Conservation (phyloP, 768 basidiomycete genomes). For the Lactarius vividus region DNA sequence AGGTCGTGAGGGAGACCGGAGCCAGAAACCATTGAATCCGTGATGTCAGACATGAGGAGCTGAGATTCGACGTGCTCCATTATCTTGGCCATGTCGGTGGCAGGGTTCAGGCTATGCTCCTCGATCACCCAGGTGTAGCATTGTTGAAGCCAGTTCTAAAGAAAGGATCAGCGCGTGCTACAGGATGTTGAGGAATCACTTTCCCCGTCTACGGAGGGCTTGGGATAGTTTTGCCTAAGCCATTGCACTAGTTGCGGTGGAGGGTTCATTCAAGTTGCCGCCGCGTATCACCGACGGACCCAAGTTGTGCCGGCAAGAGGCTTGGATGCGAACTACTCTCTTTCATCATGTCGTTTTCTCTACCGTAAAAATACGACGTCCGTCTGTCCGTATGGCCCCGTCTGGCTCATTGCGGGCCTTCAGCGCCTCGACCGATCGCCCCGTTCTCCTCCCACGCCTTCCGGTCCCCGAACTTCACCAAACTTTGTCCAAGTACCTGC, state of each 20-base stretch:
- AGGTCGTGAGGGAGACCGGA: slow-evolving; percentile 63
- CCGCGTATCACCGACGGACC: background rate
- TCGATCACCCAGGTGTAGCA: slow-evolving; percentile 64
- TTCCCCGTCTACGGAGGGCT: slow-evolving; percentile 63
- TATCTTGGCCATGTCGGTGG: slow-evolving; percentile 49
- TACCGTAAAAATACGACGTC: background rate
- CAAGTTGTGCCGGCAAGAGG: background rate
- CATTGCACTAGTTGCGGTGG: slow-evolving; percentile 45
- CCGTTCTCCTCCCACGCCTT: slow-evolving; percentile 54
- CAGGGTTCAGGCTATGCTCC: slow-evolving; percentile 47
- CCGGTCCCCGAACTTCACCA: slow-evolving; percentile 78
- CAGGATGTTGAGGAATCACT: slow-evolving; percentile 25
- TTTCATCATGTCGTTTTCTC: slow-evolving; percentile 5
- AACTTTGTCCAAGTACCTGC: slow-evolving; percentile 75
- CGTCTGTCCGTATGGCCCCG: background rate
- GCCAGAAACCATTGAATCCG: slow-evolving; percentile 65
- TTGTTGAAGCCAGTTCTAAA: slow-evolving; percentile 71
- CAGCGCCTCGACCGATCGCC: background rate
- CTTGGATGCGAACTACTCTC: background rate
- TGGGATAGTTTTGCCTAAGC: slow-evolving; percentile 54
- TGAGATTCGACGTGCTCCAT: slow-evolving; percentile 58
- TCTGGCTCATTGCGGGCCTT: background rate
- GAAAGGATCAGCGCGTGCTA: background rate
- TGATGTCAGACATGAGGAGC: slow-evolving; percentile 67
- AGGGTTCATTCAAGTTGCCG: slow-evolving; percentile 30